Evolutionary conservation across 2,329 filamentous ascomycete species (phyloP), one percentile per base, ranked within the genome.

Genomic region (Neophaeococcomyces aloes): DNA sequence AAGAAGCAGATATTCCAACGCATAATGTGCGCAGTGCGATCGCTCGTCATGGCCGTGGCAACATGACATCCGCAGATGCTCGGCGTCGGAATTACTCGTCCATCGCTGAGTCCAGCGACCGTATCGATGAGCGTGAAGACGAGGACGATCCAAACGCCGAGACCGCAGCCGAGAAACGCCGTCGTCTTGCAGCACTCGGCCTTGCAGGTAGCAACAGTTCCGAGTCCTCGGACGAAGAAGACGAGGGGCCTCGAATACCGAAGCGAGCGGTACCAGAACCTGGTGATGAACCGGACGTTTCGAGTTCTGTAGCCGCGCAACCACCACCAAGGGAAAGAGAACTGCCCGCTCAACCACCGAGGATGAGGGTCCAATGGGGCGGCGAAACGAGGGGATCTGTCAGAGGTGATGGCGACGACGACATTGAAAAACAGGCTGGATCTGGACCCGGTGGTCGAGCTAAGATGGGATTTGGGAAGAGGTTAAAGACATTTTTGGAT

Each of bases 161-260:
- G 47, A 69, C 67, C 3, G 65, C 65, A 1, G 67, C 65, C 7
- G 66, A 70, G 49, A 65, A 65, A 30, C 61, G 65, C 37, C 65
- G 67, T 45, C 65, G 67, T 55, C 59, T 69, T 6, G 66, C 65
- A 19, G 66, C 65, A 1, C 50, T 69, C 8, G 65, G 66, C 33
- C 18, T 52, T 37, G 47, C 54, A 18, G 55, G 47, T 21, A 47
- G 45, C 15, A 40, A 21, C 11, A 53, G 55, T 18, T 46, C 49
- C 13, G 54, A 55, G 45, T 57, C 50, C 48, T 7, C 50, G 53
- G 7, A 31, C 21, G 44, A 48, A 14, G 49, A 53, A n/a, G 44
- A 49, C 31, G 32, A 43, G 14, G 45, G 48, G 29, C 44, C 46
- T 21, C 46, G 53, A 39, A 40, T 48, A 47, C 40, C 45, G 46